Percentiles rank a stretch among this genome's conserved stretches.
Conservation (phyloP, 805 yeast species). For the Hanseniaspora lindneri region DNA sequence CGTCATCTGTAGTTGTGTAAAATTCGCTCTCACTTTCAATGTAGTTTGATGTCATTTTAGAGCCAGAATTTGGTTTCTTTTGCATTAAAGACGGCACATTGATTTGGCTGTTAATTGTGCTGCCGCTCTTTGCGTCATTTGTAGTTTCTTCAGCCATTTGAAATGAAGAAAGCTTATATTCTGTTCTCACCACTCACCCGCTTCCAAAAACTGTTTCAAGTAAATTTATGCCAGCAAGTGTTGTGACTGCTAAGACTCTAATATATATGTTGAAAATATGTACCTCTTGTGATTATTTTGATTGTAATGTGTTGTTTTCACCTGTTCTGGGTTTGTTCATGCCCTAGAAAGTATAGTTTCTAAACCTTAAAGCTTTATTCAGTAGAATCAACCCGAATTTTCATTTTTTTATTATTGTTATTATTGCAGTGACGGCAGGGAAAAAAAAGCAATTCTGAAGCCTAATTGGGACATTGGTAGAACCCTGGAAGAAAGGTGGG, state of each 20-base stretch:
- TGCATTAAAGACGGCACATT: neutral
- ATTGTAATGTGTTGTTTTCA: too few relatives aligned
- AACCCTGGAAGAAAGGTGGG: too few relatives aligned
- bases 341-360: too few relatives aligned
- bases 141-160: neutral
- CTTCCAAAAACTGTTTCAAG: neutral
- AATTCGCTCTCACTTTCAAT: slow-evolving; percentile 13
- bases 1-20: slow-evolving; percentile 13
- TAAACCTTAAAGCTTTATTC: too few relatives aligned
- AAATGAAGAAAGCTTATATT: too few relatives aligned
- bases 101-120: neutral
- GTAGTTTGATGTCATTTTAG: slow-evolving; percentile 1
- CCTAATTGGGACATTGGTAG: neutral
- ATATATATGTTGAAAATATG: too few relatives aligned
- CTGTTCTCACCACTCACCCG: too few relatives aligned
- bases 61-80: neutral
- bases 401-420: slow-evolving; percentile 2
- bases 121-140: neutral
- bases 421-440: neutral
- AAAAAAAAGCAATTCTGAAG: neutral
- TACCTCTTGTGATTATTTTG: too few relatives aligned
- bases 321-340: too few relatives aligned
- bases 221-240: neutral
- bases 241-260: neutral
- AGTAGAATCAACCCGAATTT: too few relatives aligned